A percentile compares a stretch with the other conserved stretches of the same genome.
These are phyloP conservation scores for Hippophae gyantsensis DNA, from an alignment of 306 rosid genomes.

Conservation along the genomic window DNA sequence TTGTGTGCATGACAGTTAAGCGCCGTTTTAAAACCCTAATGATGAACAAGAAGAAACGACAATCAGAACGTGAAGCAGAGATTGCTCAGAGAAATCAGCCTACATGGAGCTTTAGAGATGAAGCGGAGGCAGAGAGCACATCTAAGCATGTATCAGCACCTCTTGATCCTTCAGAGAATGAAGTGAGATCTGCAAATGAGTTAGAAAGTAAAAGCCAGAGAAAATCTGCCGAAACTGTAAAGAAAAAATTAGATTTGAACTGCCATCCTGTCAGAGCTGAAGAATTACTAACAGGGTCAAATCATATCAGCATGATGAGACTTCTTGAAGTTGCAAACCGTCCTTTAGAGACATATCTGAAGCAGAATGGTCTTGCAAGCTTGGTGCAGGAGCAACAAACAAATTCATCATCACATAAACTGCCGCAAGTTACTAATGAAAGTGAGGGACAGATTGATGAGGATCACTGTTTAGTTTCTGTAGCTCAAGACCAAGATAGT, in stretches of 20 bases:
- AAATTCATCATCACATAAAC: conserved; percentile 49
- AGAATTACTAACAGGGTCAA: conserved; percentile 34
- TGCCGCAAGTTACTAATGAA: conserved; percentile 44
- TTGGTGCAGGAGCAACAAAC: conserved; percentile 63
- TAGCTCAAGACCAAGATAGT: conserved; percentile 45
- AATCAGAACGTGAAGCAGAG: conserved; percentile 96
- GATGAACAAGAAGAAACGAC: conserved; percentile 96
- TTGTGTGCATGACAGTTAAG: conserved; percentile 89
- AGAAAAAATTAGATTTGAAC: conserved; percentile 75
- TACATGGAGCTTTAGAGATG: conserved; percentile 53
- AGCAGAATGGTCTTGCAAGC: conserved; percentile 84
- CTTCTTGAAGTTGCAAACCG: conserved; percentile 84
- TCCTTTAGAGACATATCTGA: conserved; percentile 67
- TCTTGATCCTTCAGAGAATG: conserved; percentile 51
- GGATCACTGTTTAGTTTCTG: conserved; percentile 40
- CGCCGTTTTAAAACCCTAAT: conserved; percentile 92
- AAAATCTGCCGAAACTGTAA: conserved; percentile 45
- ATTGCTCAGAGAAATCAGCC: conserved; percentile 69
- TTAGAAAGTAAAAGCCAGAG: conserved; percentile 49
- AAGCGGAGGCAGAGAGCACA: conserved; percentile 65
- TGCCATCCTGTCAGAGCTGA: conserved; percentile 68
- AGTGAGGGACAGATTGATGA: conserved; percentile 51
- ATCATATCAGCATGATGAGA: conserved; percentile 56
- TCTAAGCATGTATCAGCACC: conserved; percentile 51
- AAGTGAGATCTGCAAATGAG: conserved; percentile 53